Base-by-base conservation (phyloP, 2,329 filamentous ascomycete genomes). In the Cephalotrichum gorgonifer region DNA sequence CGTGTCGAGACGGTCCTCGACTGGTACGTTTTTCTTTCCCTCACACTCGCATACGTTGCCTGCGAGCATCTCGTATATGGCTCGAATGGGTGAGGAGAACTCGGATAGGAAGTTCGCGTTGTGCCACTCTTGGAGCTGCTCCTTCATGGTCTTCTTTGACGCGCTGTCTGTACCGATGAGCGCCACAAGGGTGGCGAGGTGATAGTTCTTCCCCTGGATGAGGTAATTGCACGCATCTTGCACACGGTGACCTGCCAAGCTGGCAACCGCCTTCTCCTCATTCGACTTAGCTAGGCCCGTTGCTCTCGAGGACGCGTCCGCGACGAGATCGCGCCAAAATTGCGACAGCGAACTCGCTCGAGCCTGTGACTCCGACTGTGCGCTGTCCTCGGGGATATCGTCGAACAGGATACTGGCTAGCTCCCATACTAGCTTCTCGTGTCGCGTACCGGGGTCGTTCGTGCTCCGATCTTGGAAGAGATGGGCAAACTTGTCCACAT, bases 401-500 rank as follows among this genome's bases (percentile, higher is more conserved):
- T 95, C 89, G 59, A 95, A 98, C 3, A 98, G 75, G 33, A 96
- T 83, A 50, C 86, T 86, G 1, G 88, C 84, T 31, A 98, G 73
- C 52, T 88, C 78, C 93, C 94, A 98, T 1, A 93, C 81, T 14
- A 81, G 73, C 58, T 81, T 79, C 64, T 94, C 88, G 50, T 88
- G 79, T 20, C 70, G 64, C 48, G 65, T 71, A 22, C 71, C 72
- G 15, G 70, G 66, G 54, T 69, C 64, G 20, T 62, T 67, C 55
- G 63, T 59, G 35, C 67, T 66, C 43, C 66, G 66, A 38, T 64
- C 64, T 52, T 66, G 71, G 54, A 68, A 73, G 17, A 69, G 53
- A 35, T 65, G 59, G 55, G 60, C 63, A 11, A 72, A 57, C 8
- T 56, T 64, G 1, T 55, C 51, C 2, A 60, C 54, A 52, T 65